Conservation (phyloP, 108 stramenopile genomes). For the Thalassiosira profunda region DNA sequence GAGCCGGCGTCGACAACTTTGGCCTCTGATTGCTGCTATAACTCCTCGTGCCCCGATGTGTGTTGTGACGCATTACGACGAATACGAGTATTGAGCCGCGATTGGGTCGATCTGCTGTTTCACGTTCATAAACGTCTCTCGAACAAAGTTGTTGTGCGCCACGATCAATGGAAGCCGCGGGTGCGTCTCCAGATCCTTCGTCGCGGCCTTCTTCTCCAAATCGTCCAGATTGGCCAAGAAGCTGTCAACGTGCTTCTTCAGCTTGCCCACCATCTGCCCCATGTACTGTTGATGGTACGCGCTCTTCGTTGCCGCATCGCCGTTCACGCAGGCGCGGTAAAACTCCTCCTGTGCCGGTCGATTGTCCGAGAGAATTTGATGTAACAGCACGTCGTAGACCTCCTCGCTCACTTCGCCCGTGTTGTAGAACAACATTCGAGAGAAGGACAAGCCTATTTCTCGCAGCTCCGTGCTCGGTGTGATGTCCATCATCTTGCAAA, state of each 20-base stretch:
- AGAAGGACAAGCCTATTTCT: constrained; percentile 62
- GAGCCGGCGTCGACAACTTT: too few relatives aligned
- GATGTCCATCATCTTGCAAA: constrained; percentile 70
- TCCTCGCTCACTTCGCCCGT: constrained; percentile 63
- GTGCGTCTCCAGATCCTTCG: constrained; percentile 35
- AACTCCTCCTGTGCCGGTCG: constrained; percentile 40
- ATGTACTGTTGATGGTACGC: constrained; percentile 58
- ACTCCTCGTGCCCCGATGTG: too few relatives aligned
- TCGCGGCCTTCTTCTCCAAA: constrained; percentile 42
- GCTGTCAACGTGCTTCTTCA: constrained; percentile 58
- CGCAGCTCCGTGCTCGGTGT: constrained; percentile 46
- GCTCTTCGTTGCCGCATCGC: constrained; percentile 53
- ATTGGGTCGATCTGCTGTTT: constrained; percentile 47
- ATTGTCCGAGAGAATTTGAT: constrained; percentile 38
- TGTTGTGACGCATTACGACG: too few relatives aligned
- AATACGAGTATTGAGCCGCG: too few relatives aligned
- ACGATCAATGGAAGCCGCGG: constrained; percentile 48
- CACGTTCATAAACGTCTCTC: constrained; percentile 48
- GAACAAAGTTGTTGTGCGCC: constrained; percentile 57
- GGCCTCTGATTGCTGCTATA: too few relatives aligned
- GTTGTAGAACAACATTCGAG: constrained; percentile 65
- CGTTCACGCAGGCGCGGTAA: constrained; percentile 57
- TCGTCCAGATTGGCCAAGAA: constrained; percentile 50
- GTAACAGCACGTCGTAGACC: constrained; percentile 62
- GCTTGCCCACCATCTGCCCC: constrained; percentile 29